phyloP scores from a whole-genome alignment of 768 basidiomycete species.

The Hericium coralloides region DNA sequence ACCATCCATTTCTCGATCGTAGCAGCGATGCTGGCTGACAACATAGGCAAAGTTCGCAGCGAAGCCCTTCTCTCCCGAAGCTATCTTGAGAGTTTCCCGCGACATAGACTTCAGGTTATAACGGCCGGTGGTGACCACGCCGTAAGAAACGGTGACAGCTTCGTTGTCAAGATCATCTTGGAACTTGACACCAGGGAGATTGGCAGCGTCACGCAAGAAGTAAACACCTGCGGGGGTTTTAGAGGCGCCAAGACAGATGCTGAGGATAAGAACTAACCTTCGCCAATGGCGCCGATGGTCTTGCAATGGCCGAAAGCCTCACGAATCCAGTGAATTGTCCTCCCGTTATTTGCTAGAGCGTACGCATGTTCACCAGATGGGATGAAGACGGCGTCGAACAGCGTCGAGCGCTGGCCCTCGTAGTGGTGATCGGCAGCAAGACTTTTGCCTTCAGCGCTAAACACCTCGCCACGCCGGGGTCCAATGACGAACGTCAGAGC shows the following conservation, averaged over 20 bases:
- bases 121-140: slow-evolving; percentile 53
- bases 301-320: slow-evolving; percentile 88
- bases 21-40: slow-evolving; percentile 61
- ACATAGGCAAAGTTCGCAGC: slow-evolving; percentile 49
- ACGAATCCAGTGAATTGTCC: slow-evolving; percentile 72
- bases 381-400: slow-evolving; percentile 78
- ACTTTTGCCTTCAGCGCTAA: slow-evolving; percentile 23
- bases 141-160: slow-evolving; percentile 44
- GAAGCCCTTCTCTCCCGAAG: slow-evolving; percentile 41
- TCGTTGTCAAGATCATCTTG: slow-evolving; percentile 24
- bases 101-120: slow-evolving; percentile 31
- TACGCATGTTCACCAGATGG: slow-evolving; percentile 59
- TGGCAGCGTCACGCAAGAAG: slow-evolving; percentile 38
- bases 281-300: slow-evolving; percentile 68
- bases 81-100: slow-evolving; percentile 35
- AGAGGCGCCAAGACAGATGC: not conserved
- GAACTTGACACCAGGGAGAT: slow-evolving; percentile 38
- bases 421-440: slow-evolving; percentile 60
- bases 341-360: slow-evolving; percentile 54
- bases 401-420: slow-evolving; percentile 71
- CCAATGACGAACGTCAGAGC: slow-evolving; percentile 62
- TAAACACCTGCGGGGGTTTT: slow-evolving; percentile 29
- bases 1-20: slow-evolving; percentile 51
- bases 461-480: slow-evolving; percentile 49
- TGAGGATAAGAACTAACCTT: slow-evolving; percentile 30